Evolutionary conservation across 2,329 filamentous ascomycete species (phyloP).

Genomic region (Escovopsis sp.): DNA sequence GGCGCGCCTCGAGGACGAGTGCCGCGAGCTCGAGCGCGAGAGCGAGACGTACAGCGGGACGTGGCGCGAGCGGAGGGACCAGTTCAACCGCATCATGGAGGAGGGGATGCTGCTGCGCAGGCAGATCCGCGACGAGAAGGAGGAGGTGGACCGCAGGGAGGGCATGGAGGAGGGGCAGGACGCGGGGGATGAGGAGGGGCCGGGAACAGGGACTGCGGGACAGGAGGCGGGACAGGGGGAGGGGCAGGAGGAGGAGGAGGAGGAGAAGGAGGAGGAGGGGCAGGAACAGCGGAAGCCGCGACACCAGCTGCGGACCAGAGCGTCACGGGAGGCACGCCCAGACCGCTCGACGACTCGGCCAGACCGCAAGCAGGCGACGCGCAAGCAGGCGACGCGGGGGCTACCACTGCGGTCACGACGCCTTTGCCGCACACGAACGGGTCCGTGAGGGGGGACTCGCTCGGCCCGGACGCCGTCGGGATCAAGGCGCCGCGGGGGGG

Average conservation of each 20-base stretch:
- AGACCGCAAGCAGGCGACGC: too few relatives aligned
- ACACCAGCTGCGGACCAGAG: constrained; percentile 36
- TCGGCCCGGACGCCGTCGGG: constrained; percentile 15
- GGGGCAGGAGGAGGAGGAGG: constrained; percentile 58
- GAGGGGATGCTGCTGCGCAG: constrained; percentile 77
- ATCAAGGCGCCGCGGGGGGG: constrained; percentile 8
- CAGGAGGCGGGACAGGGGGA: constrained; percentile 42
- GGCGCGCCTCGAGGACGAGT: constrained; percentile 74
- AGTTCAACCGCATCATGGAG: constrained; percentile 78
- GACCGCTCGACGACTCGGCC: constrained; percentile 26
- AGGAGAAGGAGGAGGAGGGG: constrained; percentile 36
- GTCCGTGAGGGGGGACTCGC: constrained; percentile 11
- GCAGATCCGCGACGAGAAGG: constrained; percentile 86
- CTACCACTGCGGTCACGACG: constrained; percentile 12
- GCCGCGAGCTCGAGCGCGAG: constrained; percentile 72
- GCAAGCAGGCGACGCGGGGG: constrained; percentile 13
- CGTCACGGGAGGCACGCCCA: constrained; percentile 35
- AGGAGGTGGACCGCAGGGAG: constrained; percentile 77
- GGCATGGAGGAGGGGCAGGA: constrained; percentile 60
- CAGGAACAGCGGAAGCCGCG: too few relatives aligned
- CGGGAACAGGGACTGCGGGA: constrained; percentile 15
- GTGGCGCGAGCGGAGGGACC: constrained; percentile 71
- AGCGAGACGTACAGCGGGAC: constrained; percentile 66
- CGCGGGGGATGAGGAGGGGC: constrained; percentile 39
- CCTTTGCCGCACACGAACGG: constrained; percentile 10